Conservation (phyloP, 2,329 filamentous ascomycete species). For the Fusarium mundagurra region DNA sequence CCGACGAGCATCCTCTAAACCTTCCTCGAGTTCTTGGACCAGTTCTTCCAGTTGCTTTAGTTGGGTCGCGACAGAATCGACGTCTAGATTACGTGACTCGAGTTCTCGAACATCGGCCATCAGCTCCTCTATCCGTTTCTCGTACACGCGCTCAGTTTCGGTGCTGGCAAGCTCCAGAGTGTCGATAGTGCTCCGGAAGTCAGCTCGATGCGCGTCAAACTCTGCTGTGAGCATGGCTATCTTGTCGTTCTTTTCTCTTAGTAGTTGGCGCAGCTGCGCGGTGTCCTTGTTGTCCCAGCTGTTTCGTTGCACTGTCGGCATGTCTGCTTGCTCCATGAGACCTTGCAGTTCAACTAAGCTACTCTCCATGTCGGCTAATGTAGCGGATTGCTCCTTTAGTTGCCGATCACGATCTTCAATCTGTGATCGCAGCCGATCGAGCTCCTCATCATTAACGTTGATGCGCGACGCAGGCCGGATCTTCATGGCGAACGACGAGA, state of each 20-base stretch:
- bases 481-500: conserved; percentile 64
- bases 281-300: conserved; percentile 76
- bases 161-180: conserved; percentile 94
- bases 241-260: conserved; percentile 96
- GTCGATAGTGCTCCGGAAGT: conserved; percentile 97
- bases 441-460: conserved; percentile 72
- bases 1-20: conserved; percentile 90
- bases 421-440: conserved; percentile 76
- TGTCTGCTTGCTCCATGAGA: conserved; percentile 70
- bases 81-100: conserved; percentile 85
- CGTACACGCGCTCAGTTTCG: conserved; percentile 95
- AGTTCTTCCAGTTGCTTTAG: conserved; percentile 95
- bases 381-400: conserved; percentile 85
- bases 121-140: conserved; percentile 88
- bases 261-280: conserved; percentile 78
- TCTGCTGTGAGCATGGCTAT: conserved; percentile 92
- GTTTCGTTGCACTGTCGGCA: conserved; percentile 53
- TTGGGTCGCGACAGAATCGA: conserved; percentile 89
- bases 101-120: conserved; percentile 85
- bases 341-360: conserved; percentile 81
- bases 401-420: conserved; percentile 87
- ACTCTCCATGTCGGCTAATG: conserved; percentile 88
- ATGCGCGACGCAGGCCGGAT: conserved; percentile 62
- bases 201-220: conserved; percentile 92
- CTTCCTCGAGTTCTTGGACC: conserved; percentile 96